A percentile compares a stretch with the other conserved stretches of the same genome.
These are phyloP conservation scores for Tubosaeta sp. DNA, from an alignment of 768 basidiomycete genomes.

Conservation along the genomic window DNA sequence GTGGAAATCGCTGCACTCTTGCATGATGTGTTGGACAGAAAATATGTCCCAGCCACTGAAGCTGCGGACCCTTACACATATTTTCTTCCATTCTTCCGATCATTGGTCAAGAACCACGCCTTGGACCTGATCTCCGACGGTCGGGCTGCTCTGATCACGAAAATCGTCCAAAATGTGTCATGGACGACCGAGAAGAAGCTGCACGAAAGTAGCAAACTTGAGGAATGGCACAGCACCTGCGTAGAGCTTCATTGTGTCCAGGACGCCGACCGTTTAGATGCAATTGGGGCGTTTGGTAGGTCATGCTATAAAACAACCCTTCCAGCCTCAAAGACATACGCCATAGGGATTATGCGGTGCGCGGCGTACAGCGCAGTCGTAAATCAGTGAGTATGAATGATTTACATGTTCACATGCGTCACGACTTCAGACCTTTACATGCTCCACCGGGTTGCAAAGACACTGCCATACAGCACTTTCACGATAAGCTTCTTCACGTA, in stretches of 20 bases:
- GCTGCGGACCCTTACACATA: conserved; percentile 60
- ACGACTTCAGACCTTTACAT: conserved; percentile 36
- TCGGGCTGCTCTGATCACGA: conserved; percentile 50
- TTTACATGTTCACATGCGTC: not conserved
- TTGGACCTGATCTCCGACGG: conserved; percentile 59
- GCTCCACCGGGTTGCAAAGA: conserved; percentile 45
- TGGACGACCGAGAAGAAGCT: conserved; percentile 82
- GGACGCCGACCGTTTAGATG: conserved; percentile 75
- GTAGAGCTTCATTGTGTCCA: conserved; percentile 79
- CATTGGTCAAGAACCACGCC: conserved; percentile 38
- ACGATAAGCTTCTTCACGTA: conserved; percentile 81
- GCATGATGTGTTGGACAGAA: conserved; percentile 85
- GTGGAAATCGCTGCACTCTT: conserved; percentile 86
- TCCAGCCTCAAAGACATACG: not conserved
- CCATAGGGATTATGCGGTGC: conserved; percentile 58
- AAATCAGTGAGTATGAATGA: conserved; percentile 38
- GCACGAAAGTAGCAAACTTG: conserved; percentile 49
- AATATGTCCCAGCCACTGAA: conserved; percentile 60
- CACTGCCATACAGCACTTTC: conserved; percentile 76
- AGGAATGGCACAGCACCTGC: conserved; percentile 66
- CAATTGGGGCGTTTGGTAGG: conserved; percentile 76
- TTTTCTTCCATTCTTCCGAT: conserved; percentile 63
- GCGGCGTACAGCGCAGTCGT: conserved; percentile 57
- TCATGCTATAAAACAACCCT: not conserved
- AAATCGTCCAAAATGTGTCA: conserved; percentile 74